Base-by-base conservation (phyloP, 1,284 basidiomycete species). In the Tylopilus sp. region DNA sequence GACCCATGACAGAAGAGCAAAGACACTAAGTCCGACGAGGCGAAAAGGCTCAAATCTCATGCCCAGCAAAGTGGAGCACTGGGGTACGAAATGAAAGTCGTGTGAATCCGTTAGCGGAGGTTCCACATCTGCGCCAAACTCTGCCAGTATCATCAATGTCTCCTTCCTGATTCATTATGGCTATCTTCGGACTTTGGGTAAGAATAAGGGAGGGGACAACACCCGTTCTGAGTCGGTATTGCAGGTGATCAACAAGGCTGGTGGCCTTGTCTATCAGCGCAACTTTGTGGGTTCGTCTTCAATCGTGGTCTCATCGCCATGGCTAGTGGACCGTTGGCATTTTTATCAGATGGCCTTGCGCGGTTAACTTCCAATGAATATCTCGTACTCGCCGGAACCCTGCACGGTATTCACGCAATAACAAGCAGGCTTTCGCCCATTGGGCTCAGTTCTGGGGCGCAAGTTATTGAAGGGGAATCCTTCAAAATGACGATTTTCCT, bases 331-430 rank as follows among this genome's bases (percentile, higher is more conserved):
- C 56, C 53, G 13, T 41, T 16, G 12, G 48, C 52, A 44, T 41
- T 13, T 46, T 16, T 34, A 35, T 38, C 61, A 95, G 94, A 94
- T 61, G 91, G 90, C 11, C 83, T 97, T 38, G 85, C 91, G 8
- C 81, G 84, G 48, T 73, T 95, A 55, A 86, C 89, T 7, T 93
- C 96, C n/a, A 99, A 99, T 72, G 96, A 98, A 68, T 90, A 97
- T 60, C 85, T 99, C 52, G 91, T 99, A 18, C 82, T 99, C 26
- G 97, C 97, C 2, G 96, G 97, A 42, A 99, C 97, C 8, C 72
- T 99, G 44, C 97, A 99, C 59, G 95, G 96, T 44, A 97, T 99
- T 37, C 97, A 99, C 63, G 97, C 97, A 12, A 99, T 99, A 61
- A 97, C 96, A 0, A 88, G 89, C 54, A 84, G 92, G 35, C 76